Conservation (phyloP, 2,329 filamentous ascomycete genomes). For the Taxawa tesnikishii region DNA sequence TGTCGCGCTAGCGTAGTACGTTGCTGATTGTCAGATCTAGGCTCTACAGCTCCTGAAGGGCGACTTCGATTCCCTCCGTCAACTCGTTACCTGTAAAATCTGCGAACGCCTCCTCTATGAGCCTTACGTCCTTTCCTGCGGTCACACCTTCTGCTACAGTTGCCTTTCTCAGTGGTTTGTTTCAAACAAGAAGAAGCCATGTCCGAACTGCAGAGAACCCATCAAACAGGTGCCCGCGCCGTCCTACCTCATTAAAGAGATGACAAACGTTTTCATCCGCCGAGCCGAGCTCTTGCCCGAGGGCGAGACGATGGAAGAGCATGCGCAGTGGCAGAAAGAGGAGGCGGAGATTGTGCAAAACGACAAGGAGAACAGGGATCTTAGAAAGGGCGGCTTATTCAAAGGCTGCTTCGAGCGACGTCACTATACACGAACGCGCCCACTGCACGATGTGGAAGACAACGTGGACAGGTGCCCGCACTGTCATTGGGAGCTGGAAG, state of each 20-base stretch:
- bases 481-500: constrained; percentile 53
- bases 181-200: constrained; percentile 51
- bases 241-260: constrained; percentile 52
- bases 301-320: constrained; percentile 52
- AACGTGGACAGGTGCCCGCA: constrained; percentile 49
- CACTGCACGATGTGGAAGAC: constrained; percentile 46
- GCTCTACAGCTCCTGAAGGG: constrained; percentile 13
- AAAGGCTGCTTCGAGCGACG: constrained; percentile 42
- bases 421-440: constrained; percentile 15
- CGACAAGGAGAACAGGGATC: constrained; percentile 43
- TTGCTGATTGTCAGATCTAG: too few relatives aligned
- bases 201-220: constrained; percentile 52
- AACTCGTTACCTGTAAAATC: constrained; percentile 53
- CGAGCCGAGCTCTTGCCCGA: constrained; percentile 48
- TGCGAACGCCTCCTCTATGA: constrained; percentile 58
- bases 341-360: constrained; percentile 47
- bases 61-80: constrained; percentile 50
- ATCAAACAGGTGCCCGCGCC: constrained; percentile 50
- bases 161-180: constrained; percentile 36
- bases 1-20: too few relatives aligned
- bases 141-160: constrained; percentile 61
- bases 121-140: constrained; percentile 55
- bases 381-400: constrained; percentile 46
- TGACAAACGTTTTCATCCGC: constrained; percentile 50
- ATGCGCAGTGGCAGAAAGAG: constrained; percentile 43